Conservation (phyloP, 176 grass and related monocot genomes). For the Lolium perenne region DNA sequence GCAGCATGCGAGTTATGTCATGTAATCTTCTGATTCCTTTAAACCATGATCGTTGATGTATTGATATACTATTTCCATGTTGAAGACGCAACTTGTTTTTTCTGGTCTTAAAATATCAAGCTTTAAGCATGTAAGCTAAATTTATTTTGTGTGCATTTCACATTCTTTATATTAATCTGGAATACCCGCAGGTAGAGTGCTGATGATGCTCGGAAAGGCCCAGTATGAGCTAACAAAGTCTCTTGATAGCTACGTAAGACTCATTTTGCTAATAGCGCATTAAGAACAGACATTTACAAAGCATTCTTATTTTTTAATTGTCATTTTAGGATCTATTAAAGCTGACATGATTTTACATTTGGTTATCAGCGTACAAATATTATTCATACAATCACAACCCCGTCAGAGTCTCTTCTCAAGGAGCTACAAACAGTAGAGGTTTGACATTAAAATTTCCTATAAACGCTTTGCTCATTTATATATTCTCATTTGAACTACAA, state of each 20-base stretch:
- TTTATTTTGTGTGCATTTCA: not conserved
- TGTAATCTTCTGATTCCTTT: not conserved
- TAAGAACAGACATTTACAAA: constrained; percentile 4
- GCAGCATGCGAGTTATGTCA: not conserved
- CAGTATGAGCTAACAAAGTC: constrained; percentile 81
- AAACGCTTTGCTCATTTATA: constrained; percentile 8
- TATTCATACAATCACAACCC: constrained; percentile 82
- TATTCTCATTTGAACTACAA: constrained; percentile 16
- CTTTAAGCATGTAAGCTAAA: not conserved
- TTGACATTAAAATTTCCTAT: constrained; percentile 30
- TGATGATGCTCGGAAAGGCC: constrained; percentile 80
- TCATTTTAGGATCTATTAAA: constrained; percentile 33
- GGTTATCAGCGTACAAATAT: constrained; percentile 72
- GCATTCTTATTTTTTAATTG: not conserved
- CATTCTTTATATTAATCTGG: constrained; percentile 32
- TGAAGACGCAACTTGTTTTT: not conserved
- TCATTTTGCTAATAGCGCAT: constrained; percentile 3
- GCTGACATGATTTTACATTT: constrained; percentile 43
- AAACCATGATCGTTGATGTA: not conserved
- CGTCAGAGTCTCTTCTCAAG: constrained; percentile 97
- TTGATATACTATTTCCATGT: not conserved
- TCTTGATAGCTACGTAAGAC: constrained; percentile 81
- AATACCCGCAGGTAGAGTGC: constrained; percentile 63
- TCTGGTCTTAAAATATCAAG: not conserved
- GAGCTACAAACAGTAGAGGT: constrained; percentile 97